A percentile compares a stretch with the other conserved stretches of the same genome.
phyloP scores from a whole-genome alignment of 2,329 filamentous ascomycete species.

The Hypoxylon sp. region DNA sequence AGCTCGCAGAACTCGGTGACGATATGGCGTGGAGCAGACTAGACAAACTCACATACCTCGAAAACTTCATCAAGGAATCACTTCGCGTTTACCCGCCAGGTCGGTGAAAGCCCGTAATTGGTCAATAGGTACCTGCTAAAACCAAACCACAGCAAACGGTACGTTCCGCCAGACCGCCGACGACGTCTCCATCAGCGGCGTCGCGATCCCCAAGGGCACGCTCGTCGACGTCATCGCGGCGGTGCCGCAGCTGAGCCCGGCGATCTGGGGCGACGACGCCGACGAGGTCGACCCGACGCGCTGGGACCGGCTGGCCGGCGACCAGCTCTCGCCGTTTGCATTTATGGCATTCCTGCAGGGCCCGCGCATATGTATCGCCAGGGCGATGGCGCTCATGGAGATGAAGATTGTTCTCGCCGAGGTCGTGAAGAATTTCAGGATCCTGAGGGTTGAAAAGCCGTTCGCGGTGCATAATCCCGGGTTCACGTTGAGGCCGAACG shows the following conservation, averaged over 20 bases:
- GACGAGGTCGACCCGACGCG: constrained; percentile 54
- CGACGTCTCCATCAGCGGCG: constrained; percentile 47
- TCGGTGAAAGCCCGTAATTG: constrained; percentile 29
- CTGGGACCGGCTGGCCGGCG: constrained; percentile 48
- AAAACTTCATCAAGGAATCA: constrained; percentile 55
- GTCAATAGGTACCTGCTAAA: neutral
- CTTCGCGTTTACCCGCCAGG: constrained; percentile 51
- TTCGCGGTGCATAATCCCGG: constrained; percentile 17
- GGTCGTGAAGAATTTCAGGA: constrained; percentile 23
- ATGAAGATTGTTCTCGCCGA: constrained; percentile 32
- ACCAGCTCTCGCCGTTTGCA: constrained; percentile 47
- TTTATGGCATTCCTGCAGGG: constrained; percentile 44
- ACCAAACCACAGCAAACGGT: constrained; percentile 2
- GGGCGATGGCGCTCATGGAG: constrained; percentile 29
- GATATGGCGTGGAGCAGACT: constrained; percentile 44
- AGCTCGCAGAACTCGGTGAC: constrained; percentile 49
- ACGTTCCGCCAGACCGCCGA: constrained; percentile 2
- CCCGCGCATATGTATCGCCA: constrained; percentile 22
- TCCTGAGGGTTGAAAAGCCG: constrained; percentile 13
- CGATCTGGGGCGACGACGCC: constrained; percentile 54
- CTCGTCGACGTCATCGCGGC: constrained; percentile 51
- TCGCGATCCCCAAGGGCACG: constrained; percentile 52
- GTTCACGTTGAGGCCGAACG: constrained; percentile 20
- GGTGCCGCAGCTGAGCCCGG: constrained; percentile 51
- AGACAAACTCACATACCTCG: constrained; percentile 50